Conservation (phyloP, 306 rosid genomes). For the Cicer chorassanicum region DNA sequence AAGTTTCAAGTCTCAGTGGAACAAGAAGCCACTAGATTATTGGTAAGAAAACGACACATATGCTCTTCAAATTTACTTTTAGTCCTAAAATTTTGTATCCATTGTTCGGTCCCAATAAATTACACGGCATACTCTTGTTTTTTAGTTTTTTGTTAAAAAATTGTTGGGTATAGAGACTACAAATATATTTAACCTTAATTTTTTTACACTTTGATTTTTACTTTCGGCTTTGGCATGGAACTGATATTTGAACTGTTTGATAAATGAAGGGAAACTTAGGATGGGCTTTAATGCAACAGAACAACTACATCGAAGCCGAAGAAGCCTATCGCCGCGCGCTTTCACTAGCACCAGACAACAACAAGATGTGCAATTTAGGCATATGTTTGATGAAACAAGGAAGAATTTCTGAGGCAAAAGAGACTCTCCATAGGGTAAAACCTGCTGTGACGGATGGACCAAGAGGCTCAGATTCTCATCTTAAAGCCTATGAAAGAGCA, state of each 20-base stretch:
- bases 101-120: too few species aligned
- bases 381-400: slow-evolving; percentile 99
- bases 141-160: too few species aligned
- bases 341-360: slow-evolving; percentile 80
- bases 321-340: slow-evolving; percentile 92
- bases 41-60: slow-evolving; percentile 55
- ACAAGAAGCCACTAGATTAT: slow-evolving; percentile 94
- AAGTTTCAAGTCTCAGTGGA: slow-evolving; percentile 97
- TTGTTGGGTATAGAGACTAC: too few species aligned
- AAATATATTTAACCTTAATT: neutral
- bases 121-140: too few species aligned
- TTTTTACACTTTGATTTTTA: neutral
- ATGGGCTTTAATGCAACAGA: slow-evolving; percentile 98
- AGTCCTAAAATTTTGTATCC: too few species aligned
- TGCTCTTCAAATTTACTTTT: too few species aligned
- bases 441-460: slow-evolving; percentile 92
- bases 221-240: neutral
- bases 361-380: slow-evolving; percentile 97
- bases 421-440: slow-evolving; percentile 72
- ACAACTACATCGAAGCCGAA: slow-evolving; percentile 91
- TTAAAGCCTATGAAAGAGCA: slow-evolving; percentile 98
- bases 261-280: slow-evolving; percentile 82
- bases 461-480: slow-evolving; percentile 97
- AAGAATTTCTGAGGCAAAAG: slow-evolving; percentile 85
- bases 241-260: slow-evolving; percentile 12